These are phyloP conservation scores for Euclidium syriacum DNA, from an alignment of 345 rosid species.

Conservation along the genomic window DNA sequence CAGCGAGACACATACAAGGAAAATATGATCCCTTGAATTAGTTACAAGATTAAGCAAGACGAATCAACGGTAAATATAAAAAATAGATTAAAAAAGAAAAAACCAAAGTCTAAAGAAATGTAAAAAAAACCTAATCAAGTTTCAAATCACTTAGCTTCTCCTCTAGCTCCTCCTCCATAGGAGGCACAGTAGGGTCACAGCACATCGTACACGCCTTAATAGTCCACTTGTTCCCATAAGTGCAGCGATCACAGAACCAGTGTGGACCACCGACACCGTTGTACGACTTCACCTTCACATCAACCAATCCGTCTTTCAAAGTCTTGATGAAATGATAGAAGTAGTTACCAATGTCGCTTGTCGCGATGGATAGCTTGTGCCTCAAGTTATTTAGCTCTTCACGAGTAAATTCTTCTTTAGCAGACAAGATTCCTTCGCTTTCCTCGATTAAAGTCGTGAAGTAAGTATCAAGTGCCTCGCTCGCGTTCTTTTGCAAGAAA, in stretches of 20 bases:
- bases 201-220: constrained; percentile 18
- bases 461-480: neutral
- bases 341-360: constrained; percentile 16
- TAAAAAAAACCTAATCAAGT: no score
- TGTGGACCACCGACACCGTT: neutral
- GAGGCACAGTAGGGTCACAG: neutral
- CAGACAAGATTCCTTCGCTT: neutral
- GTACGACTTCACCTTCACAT: constrained; percentile 12
- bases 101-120: no score
- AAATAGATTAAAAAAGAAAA: no score
- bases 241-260: constrained; percentile 26
- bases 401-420: no score
- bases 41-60: no score
- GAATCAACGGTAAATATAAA: no score
- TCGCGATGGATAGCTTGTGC: neutral
- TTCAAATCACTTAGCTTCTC: neutral
- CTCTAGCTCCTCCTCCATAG: neutral
- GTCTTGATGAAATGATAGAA: constrained; percentile 10
- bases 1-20: no score
- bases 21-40: no score
- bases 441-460: neutral
- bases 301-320: constrained; percentile 9
- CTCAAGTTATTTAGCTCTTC: neutral
- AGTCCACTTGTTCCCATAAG: neutral
- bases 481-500: neutral